phyloP scores from a whole-genome alignment of 1,284 basidiomycete species.

The Ceratobasidium papillatum region DNA sequence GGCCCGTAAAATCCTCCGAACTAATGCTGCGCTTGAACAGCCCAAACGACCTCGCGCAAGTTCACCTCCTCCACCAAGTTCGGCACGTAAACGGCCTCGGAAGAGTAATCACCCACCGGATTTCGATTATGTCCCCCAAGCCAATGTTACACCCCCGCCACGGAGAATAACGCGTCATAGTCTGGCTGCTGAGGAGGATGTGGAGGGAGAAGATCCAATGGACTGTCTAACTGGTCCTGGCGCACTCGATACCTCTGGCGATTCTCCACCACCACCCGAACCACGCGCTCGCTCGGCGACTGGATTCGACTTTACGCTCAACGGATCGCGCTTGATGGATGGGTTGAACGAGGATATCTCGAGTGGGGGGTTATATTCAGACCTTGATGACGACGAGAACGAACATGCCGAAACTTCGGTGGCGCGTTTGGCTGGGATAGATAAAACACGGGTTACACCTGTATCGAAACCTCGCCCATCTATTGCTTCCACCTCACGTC shows the following conservation, averaged over 20 bases:
- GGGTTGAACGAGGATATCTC: not conserved
- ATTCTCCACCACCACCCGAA: not conserved
- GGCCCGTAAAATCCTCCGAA: constrained; percentile 17
- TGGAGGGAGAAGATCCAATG: constrained; percentile 10
- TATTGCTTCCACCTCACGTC: not conserved
- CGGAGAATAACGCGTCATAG: not conserved
- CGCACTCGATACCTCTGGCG: not conserved
- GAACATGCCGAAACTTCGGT: not conserved
- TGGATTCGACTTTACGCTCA: not conserved
- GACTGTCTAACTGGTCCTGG: constrained; percentile 14
- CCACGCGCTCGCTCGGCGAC: constrained; percentile 16
- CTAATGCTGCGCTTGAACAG: not conserved
- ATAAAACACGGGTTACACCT: not conserved
- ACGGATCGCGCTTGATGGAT: constrained; percentile 10
- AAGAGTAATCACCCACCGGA: constrained; percentile 7
- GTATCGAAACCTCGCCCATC: not conserved
- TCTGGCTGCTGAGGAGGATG: not conserved
- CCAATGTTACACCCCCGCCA: not conserved
- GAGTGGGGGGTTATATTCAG: constrained; percentile 30
- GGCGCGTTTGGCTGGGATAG: not conserved
- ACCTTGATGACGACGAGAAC: constrained; percentile 15
- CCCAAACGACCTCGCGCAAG: constrained; percentile 2
- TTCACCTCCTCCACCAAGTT: not conserved
- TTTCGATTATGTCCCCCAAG: not conserved
- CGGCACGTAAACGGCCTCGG: constrained; percentile 10